Percentiles rank a stretch among this genome's conserved stretches.
Evolutionary conservation across 2,329 filamentous ascomycete genomes (phyloP).

Genomic region (Neofusicoccum sp.): DNA sequence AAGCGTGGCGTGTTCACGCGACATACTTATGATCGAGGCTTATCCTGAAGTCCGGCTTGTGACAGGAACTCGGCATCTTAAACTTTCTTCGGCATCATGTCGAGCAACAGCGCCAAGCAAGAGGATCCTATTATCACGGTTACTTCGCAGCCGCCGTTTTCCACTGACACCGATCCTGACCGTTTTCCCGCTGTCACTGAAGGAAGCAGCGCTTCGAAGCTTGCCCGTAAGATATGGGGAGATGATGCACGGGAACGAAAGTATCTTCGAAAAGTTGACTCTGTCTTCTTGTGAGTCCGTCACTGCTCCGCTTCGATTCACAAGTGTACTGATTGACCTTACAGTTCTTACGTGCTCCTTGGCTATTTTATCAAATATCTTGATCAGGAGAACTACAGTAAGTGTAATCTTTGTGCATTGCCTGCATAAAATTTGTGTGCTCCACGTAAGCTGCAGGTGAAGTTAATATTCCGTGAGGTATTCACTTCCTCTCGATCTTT

Average conservation of each 20-base stretch:
- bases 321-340: not conserved
- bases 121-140: not conserved
- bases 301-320: not conserved
- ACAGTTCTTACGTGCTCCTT: not conserved
- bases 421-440: not conserved
- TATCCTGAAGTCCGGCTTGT: not conserved
- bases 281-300: not conserved
- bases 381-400: conserved; percentile 12
- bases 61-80: not conserved
- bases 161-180: not conserved
- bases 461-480: no score
- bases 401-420: not conserved
- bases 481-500: no score
- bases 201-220: not conserved
- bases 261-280: conserved; percentile 8
- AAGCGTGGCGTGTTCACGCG: not conserved
- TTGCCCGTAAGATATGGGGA: conserved; percentile 2
- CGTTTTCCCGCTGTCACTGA: not conserved
- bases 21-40: not conserved
- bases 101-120: not conserved
- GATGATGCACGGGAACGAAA: not conserved
- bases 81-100: not conserved
- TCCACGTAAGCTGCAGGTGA: no score
- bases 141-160: not conserved
- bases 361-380: conserved; percentile 15